phyloP scores from a whole-genome alignment of 768 basidiomycete genomes.

The Lanmaoa pseudosensibilis region DNA sequence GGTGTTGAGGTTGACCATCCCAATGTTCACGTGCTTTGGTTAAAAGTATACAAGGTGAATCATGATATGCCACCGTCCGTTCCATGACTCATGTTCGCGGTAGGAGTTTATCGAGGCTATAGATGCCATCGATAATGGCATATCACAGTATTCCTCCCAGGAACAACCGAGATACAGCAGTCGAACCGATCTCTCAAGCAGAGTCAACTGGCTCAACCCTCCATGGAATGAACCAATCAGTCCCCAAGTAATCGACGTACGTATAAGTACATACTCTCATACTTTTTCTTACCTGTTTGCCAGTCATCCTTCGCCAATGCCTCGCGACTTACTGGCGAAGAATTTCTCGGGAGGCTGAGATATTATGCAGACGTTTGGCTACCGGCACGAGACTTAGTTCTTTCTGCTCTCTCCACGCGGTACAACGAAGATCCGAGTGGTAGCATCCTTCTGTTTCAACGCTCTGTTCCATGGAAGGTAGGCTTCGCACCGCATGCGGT shows the following conservation, averaged over 20 bases:
- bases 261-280: constrained; percentile 27
- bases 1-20: constrained; percentile 53
- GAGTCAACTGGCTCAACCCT: constrained; percentile 85
- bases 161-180: constrained; percentile 69
- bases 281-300: constrained; percentile 7
- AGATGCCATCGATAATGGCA: constrained; percentile 94
- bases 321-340: constrained; percentile 77
- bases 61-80: background rate
- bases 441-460: constrained; percentile 75
- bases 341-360: constrained; percentile 76
- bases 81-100: constrained; percentile 3
- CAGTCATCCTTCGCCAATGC: constrained; percentile 78
- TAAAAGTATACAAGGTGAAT: constrained; percentile 82
- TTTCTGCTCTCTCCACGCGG: constrained; percentile 58
- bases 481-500: constrained; percentile 4
- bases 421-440: constrained; percentile 64
- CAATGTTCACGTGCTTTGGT: constrained; percentile 74
- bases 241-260: constrained; percentile 69
- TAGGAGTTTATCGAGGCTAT: constrained; percentile 94
- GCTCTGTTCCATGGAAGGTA: constrained; percentile 89
- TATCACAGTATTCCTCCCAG: constrained; percentile 73
- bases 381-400: constrained; percentile 82
- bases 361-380: constrained; percentile 91
- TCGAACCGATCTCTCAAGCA: constrained; percentile 80
- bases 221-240: constrained; percentile 85